Evolutionary conservation across 768 basidiomycete genomes (phyloP), one percentile per base, ranked within the genome.

Genomic region (Pulveroboletus sp.): DNA sequence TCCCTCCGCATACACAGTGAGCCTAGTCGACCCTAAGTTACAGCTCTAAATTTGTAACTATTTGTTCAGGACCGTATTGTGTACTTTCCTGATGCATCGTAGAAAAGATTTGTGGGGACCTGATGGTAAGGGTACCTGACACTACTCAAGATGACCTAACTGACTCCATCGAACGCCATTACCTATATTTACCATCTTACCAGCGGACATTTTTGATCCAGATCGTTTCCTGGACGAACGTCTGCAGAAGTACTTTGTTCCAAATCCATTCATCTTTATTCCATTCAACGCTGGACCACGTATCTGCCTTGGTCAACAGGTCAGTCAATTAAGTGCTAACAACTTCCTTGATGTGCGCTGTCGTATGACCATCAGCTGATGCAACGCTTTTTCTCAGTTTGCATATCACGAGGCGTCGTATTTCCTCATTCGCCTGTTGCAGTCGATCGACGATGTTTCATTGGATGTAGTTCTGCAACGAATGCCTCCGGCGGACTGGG

Each of bases 261-360:
- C 75, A 3, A 84, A 84, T 51, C 82, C 83, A 1, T 84, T 79
- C 70, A 85, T 87, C 52, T 86, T 86, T 63, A 65, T 80, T 5
- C 83, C 84, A 0, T 85, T 85, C 68, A 84, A 84, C 50, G 82
- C 81, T 1, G 84, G 81, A 1, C 84, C 83, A 6, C 71, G 84
- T 11, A 80, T 83, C 51, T 85, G 84, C 47, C 71, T 83, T 9
- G 84, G 77, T 1, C 75, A 77, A 52, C 74, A 75, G 63, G 65
- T 27, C 25, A 27, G 25, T 27, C 25, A 27, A 27, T 27, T 9
- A n/a, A 27, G 25, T 9, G 5, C 25, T 27, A n/a, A n/a, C n/a
- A n/a, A n/a, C 25, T 27, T 9, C 9, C 9, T 27, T 27, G 25
- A 27, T 27, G 25, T 5, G 5, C 25, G 25, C 25, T n/a, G n/a